phyloP scores from a whole-genome alignment of 2,329 filamentous ascomycete species.

The Diplodia sapinea region DNA sequence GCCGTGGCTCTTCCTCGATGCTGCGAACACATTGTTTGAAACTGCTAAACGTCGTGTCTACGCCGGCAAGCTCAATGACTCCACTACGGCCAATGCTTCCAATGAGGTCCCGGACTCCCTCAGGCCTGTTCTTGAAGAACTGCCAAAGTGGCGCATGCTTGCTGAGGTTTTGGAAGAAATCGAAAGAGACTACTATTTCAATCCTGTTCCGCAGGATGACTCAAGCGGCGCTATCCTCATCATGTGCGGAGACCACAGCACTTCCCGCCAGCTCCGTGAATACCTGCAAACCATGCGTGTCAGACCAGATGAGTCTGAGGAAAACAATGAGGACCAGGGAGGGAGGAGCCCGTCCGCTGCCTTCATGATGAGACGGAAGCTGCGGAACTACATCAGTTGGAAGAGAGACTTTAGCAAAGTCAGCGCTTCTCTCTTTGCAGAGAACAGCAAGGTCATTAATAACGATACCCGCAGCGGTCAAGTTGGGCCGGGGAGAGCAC shows the following conservation, averaged over 20 bases:
- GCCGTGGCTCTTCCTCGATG: slow-evolving; percentile 95
- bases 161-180: slow-evolving; percentile 94
- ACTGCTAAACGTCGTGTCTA: slow-evolving; percentile 89
- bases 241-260: slow-evolving; percentile 90
- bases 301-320: slow-evolving; percentile 54
- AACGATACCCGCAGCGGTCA: slow-evolving; percentile 61
- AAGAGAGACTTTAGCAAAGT: slow-evolving; percentile 88
- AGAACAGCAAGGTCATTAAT: slow-evolving; percentile 78
- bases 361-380: slow-evolving; percentile 87
- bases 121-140: slow-evolving; percentile 84
- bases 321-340: slow-evolving; percentile 59
- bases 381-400: slow-evolving; percentile 88
- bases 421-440: slow-evolving; percentile 76
- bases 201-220: slow-evolving; percentile 75
- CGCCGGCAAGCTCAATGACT: slow-evolving; percentile 69
- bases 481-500: slow-evolving; percentile 66
- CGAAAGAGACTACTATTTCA: slow-evolving; percentile 85
- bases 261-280: slow-evolving; percentile 85
- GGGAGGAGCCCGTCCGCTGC: slow-evolving; percentile 68
- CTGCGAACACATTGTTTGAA: slow-evolving; percentile 91
- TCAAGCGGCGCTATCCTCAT: slow-evolving; percentile 92
- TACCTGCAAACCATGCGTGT: slow-evolving; percentile 91
- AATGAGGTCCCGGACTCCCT: slow-evolving; percentile 65
- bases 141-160: slow-evolving; percentile 90
- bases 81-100: slow-evolving; percentile 50